A percentile compares a stretch with the other conserved stretches of the same genome.
Conservation (phyloP, 371 early-diverging fungal genomes). For the Circinella minor region DNA sequence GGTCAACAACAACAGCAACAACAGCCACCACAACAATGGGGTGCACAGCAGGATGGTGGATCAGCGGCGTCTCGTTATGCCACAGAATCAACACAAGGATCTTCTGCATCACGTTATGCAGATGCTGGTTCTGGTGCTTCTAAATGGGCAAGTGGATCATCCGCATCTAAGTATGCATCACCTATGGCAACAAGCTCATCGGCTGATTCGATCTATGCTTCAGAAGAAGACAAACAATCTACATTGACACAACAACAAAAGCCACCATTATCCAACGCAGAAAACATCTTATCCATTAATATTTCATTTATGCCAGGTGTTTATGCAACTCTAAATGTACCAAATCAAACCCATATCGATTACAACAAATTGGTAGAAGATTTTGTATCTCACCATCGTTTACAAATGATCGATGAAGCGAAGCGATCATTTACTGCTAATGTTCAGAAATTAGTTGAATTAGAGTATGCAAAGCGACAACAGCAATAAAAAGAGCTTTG, state of each 20-base stretch:
- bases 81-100: background rate
- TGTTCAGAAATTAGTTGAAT: constrained; percentile 22
- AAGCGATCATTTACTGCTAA: constrained; percentile 32
- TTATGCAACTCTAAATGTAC: constrained; percentile 31
- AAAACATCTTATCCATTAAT: constrained; percentile 35
- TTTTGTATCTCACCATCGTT: constrained; percentile 33
- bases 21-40: background rate
- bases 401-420: constrained; percentile 28
- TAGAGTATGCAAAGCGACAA: constrained; percentile 10
- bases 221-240: background rate
- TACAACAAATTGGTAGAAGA: constrained; percentile 30
- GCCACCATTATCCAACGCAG: background rate
- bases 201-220: constrained; percentile 17
- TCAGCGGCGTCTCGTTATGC: constrained; percentile 2
- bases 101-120: constrained; percentile 3
- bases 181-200: constrained; percentile 12
- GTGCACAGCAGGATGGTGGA: constrained; percentile 25
- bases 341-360: constrained; percentile 29
- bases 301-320: constrained; percentile 41
- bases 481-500: background rate
- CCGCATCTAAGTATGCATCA: constrained; percentile 16
- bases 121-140: background rate
- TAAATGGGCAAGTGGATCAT: constrained; percentile 4
- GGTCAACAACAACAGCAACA: background rate
- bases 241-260: constrained; percentile 8